Conservation (phyloP, 441 rosid species). For the Populus hybrid region DNA sequence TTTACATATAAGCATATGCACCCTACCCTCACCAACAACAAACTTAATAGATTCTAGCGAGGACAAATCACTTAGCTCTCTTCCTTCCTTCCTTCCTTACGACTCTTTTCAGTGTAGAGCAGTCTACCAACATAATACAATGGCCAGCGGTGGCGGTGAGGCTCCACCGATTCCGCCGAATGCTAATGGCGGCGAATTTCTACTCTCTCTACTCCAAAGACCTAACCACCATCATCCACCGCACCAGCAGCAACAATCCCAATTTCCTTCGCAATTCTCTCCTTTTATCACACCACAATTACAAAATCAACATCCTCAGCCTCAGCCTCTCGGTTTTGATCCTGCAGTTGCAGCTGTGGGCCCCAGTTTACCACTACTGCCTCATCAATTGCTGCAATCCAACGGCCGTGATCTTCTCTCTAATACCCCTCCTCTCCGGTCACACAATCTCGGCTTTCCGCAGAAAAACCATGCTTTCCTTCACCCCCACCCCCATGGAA, state of each 20-base stretch:
- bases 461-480: slow-evolving; percentile 41
- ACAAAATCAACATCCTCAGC: slow-evolving; percentile 21
- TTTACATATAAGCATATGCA: neutral
- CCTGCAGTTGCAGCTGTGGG: slow-evolving; percentile 91
- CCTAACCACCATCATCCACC: slow-evolving; percentile 27
- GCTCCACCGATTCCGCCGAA: slow-evolving; percentile 41
- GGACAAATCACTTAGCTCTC: neutral
- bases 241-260: slow-evolving; percentile 16
- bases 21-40: neutral
- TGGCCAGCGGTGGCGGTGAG: slow-evolving; percentile 59
- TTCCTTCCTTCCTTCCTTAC: neutral
- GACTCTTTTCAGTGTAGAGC: neutral
- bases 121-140: slow-evolving; percentile 12
- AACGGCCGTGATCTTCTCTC: slow-evolving; percentile 42
- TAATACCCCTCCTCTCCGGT: slow-evolving; percentile 37
- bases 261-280: slow-evolving; percentile 21
- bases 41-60: neutral
- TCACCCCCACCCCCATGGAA: slow-evolving; percentile 30
- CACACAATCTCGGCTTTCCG: slow-evolving; percentile 41
- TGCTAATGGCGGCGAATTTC: slow-evolving; percentile 65
- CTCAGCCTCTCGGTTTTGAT: slow-evolving; percentile 41
- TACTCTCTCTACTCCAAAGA: slow-evolving; percentile 66
- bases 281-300: slow-evolving; percentile 15
- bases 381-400: slow-evolving; percentile 35
- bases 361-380: slow-evolving; percentile 37